Conservation (phyloP, 441 rosid species). For the Brassica balearica region DNA sequence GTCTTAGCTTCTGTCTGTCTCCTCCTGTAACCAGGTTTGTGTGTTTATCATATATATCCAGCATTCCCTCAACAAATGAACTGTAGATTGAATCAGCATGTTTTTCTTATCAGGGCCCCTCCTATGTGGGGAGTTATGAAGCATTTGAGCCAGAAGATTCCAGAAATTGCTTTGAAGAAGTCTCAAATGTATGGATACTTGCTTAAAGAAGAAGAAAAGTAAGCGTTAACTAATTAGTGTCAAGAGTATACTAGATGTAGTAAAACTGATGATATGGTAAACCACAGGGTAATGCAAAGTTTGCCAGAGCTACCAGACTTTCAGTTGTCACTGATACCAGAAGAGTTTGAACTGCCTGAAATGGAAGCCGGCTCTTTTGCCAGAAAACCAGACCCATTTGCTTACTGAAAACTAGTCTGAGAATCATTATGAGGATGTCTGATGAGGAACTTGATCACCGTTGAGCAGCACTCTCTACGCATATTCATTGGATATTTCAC, state of each 20-base stretch:
- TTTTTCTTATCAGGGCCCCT: constrained; percentile 59
- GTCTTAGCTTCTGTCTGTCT: constrained; percentile 78
- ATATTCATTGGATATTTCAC: constrained; percentile 27
- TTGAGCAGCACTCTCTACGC: constrained; percentile 22
- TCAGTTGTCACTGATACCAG: constrained; percentile 79
- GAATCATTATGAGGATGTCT: constrained; percentile 25
- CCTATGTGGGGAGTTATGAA: constrained; percentile 90
- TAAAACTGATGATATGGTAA: constrained; percentile 22
- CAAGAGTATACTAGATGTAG: neutral
- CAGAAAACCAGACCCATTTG: constrained; percentile 47
- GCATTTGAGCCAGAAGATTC: constrained; percentile 81
- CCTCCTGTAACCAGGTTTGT: constrained; percentile 78
- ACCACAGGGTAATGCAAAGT: constrained; percentile 69
- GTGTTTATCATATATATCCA: neutral
- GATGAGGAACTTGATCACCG: constrained; percentile 25
- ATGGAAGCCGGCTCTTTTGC: constrained; percentile 59
- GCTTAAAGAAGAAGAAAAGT: constrained; percentile 91
- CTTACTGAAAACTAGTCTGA: constrained; percentile 51
- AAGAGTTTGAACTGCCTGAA: constrained; percentile 71
- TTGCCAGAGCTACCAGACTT: constrained; percentile 90
- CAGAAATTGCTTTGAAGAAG: constrained; percentile 82
- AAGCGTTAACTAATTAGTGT: constrained; percentile 39
- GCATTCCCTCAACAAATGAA: neutral
- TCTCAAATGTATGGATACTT: constrained; percentile 86
- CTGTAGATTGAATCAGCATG: neutral